These are phyloP conservation scores for Hirsutella minnesotensis DNA, from an alignment of 2,329 filamentous ascomycete species.

Conservation along the genomic window DNA sequence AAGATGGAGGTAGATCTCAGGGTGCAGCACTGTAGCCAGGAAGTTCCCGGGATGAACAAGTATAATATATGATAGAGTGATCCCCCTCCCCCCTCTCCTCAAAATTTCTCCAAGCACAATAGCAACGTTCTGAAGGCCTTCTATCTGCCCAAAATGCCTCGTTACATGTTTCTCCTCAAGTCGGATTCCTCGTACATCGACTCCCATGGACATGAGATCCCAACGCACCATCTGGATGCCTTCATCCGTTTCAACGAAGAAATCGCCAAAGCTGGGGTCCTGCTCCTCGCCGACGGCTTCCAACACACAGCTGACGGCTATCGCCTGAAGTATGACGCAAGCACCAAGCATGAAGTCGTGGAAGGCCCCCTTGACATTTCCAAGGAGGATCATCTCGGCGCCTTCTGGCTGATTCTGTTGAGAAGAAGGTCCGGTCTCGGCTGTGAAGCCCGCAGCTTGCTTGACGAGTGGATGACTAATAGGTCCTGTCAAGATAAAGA, in stretches of 20 bases:
- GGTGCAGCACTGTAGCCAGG: too few species aligned
- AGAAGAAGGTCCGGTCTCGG: too few species aligned
- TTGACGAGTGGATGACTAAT: too few species aligned
- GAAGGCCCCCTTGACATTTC: constrained; percentile 17
- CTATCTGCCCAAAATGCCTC: not conserved
- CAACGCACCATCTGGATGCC: not conserved
- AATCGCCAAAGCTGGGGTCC: not conserved
- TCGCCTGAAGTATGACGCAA: constrained; percentile 13
- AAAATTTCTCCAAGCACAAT: too few species aligned
- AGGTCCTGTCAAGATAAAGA: too few species aligned
- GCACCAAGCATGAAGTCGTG: constrained; percentile 8
- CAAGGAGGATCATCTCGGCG: constrained; percentile 14
- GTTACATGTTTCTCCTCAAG: not conserved
- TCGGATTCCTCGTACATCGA: not conserved
- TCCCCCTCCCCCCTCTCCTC: too few species aligned
- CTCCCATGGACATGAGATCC: not conserved
- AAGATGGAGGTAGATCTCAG: too few species aligned
- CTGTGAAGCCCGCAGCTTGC: too few species aligned
- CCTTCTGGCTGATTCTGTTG: constrained; percentile 22
- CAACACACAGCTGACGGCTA: constrained; percentile 10
- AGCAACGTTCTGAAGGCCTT: not conserved
- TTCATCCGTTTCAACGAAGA: not conserved
- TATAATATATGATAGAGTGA: too few species aligned
- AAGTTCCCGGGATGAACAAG: too few species aligned
- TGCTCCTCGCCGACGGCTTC: constrained; percentile 1